Evolutionary conservation across 2,329 filamentous ascomycete species (phyloP), one percentile per base, ranked within the genome.

Genomic region (Penicillium sp.): DNA sequence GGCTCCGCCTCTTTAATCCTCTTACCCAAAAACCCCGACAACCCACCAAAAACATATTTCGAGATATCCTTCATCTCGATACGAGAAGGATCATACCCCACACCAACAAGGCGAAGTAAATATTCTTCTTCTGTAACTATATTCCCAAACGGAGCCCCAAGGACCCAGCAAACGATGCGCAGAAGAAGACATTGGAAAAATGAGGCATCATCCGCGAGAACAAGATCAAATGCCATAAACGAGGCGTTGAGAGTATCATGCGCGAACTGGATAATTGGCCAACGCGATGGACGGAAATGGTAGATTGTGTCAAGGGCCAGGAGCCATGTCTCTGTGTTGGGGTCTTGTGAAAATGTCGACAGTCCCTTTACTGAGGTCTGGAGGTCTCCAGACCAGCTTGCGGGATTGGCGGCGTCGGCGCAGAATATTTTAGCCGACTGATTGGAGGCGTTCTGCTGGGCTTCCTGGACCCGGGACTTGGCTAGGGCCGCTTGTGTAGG

Each of bases 301-400:
- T 86, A 86, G 5, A 85, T 66, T 2, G 82, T 82, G 64, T 86
- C 84, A 1, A 86, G 74, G 0, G 79, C 83, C 1, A 86, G 73
- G 0, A 86, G 71, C 82, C 82, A 85, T 63, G 50, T 82, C 53
- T 60, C 50, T 29, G 29, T 29, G 19, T 48, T 35, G 14, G 37
- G 29, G 25, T 49, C 26, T 21, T 37, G 35, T 31, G 53, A 57
- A 1, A 49, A 37, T 3, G 27, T 16, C 4, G 19, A 54, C 2
- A 64, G 4, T 4, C 44, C 23, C 25, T 39, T 39, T 19, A 66
- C 49, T 16, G 62, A 60, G 29, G 46, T 10, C 10, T 61, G 59
- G 3, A 78, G 54, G 6, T 72, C 59, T 2, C 46, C 27, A 3
- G 57, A 66, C 82, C 82, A 85, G 0, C 70, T 66, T 8, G 67